phyloP scores from a whole-genome alignment of 768 basidiomycete genomes.

The Naganishia vishniacii region DNA sequence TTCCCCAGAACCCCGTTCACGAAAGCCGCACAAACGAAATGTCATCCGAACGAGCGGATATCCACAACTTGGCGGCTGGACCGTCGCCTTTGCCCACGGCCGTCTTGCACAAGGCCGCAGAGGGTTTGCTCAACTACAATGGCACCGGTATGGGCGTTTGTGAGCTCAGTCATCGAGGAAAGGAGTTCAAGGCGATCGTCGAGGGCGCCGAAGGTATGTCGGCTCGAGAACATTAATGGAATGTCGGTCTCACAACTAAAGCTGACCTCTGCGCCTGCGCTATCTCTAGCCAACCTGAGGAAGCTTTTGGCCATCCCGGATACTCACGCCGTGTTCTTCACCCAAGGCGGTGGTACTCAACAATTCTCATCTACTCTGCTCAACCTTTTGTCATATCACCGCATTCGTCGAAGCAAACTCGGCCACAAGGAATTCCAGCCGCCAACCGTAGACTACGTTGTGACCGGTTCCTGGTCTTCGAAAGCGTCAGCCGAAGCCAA shows the following conservation, averaged over 20 bases:
- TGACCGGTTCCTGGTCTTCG: conserved; percentile 89
- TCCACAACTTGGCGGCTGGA: conserved; percentile 88
- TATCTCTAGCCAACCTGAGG: conserved; percentile 59
- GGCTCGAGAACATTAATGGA: neutral
- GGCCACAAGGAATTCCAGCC: conserved; percentile 41
- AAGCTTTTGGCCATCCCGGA: conserved; percentile 72
- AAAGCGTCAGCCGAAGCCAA: conserved; percentile 77
- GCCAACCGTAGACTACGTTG: conserved; percentile 69
- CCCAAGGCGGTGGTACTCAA: conserved; percentile 85
- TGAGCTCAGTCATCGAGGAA: conserved; percentile 91
- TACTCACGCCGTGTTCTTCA: conserved; percentile 80
- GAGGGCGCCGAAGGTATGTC: conserved; percentile 49
- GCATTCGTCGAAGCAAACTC: conserved; percentile 60
- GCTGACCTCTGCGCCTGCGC: neutral
- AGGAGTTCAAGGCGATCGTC: conserved; percentile 73
- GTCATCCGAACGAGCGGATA: conserved; percentile 45
- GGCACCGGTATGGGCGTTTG: conserved; percentile 90
- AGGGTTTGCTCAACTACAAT: conserved; percentile 82
- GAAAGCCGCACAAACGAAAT: no score
- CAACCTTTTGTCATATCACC: conserved; percentile 82
- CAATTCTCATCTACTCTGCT: conserved; percentile 89
- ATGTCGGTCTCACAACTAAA: no score
- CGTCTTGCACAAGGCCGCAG: conserved; percentile 74
- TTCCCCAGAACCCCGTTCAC: no score
- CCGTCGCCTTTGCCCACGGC: conserved; percentile 85